Conservation (phyloP, 2,329 filamentous ascomycete genomes). For the Penicillium griseofulvum region DNA sequence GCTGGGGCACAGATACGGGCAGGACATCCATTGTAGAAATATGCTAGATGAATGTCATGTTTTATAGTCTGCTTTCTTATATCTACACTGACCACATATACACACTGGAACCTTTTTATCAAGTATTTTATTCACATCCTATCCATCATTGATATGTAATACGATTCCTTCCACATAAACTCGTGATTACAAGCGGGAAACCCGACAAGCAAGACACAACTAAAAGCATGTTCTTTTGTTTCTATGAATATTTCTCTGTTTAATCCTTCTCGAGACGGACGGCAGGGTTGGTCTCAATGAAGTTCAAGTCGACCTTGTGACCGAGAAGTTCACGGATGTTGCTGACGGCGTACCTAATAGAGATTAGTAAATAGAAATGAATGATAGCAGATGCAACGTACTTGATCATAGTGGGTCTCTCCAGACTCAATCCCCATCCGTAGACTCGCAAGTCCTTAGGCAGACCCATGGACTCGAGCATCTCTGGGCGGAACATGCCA, state of each 20-base stretch:
- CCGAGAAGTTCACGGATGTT: conserved; percentile 92
- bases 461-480: conserved; percentile 91
- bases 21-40: conserved; percentile 47
- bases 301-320: conserved; percentile 91
- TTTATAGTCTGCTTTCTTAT: background rate
- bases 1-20: conserved; percentile 68
- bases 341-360: conserved; percentile 64
- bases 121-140: conserved; percentile 20
- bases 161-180: conserved; percentile 22
- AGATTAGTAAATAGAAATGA: conserved; percentile 7
- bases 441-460: conserved; percentile 90
- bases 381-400: conserved; percentile 47
- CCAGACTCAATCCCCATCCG: conserved; percentile 86
- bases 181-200: conserved; percentile 18
- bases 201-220: conserved; percentile 18
- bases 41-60: background rate
- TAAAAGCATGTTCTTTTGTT: conserved; percentile 15
- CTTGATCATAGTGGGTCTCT: conserved; percentile 98
- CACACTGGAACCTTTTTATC: background rate
- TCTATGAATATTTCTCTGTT: conserved; percentile 16
- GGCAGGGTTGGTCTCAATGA: conserved; percentile 87
- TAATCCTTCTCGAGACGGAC: conserved; percentile 85
- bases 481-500: conserved; percentile 98
- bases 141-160: conserved; percentile 22
- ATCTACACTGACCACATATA: background rate